Percentiles rank a stretch among this genome's conserved stretches.
These are phyloP conservation scores for Agaricales sp. DNA, from an alignment of 1,284 basidiomycete genomes.

Conservation along the genomic window DNA sequence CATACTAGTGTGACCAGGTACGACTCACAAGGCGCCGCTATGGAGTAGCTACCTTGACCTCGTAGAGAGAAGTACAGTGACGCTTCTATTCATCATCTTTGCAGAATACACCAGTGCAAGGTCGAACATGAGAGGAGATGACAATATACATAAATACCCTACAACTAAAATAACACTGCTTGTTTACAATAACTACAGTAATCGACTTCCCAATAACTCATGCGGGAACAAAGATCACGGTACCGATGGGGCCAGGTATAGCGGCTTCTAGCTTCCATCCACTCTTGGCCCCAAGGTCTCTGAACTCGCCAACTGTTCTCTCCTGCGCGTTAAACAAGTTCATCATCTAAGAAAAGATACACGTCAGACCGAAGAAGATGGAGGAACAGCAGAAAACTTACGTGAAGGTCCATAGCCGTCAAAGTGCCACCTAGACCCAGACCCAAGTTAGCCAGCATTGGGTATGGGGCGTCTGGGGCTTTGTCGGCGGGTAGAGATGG, in stretches of 20 bases:
- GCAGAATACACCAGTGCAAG: too few relatives aligned
- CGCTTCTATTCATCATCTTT: too few relatives aligned
- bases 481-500: not conserved
- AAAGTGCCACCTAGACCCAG: not conserved
- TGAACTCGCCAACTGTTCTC: slow-evolving; percentile 17
- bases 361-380: not conserved
- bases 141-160: too few relatives aligned
- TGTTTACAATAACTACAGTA: too few relatives aligned
- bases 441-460: not conserved
- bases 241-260: slow-evolving; percentile 14
- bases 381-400: not conserved
- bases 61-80: too few relatives aligned
- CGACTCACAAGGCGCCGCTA: too few relatives aligned
- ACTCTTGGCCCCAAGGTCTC: slow-evolving; percentile 14
- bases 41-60: too few relatives aligned
- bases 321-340: slow-evolving; percentile 19
- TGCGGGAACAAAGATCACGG: slow-evolving; percentile 13
- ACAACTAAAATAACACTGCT: too few relatives aligned
- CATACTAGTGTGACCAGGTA: too few relatives aligned
- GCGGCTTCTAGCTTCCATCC: slow-evolving; percentile 20
- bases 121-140: too few relatives aligned
- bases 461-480: not conserved
- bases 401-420: not conserved
- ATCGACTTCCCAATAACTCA: too few relatives aligned
- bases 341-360: slow-evolving; percentile 15